phyloP scores from a whole-genome alignment of 2,329 filamentous ascomycete species.

The Juglanconis oblonga region DNA sequence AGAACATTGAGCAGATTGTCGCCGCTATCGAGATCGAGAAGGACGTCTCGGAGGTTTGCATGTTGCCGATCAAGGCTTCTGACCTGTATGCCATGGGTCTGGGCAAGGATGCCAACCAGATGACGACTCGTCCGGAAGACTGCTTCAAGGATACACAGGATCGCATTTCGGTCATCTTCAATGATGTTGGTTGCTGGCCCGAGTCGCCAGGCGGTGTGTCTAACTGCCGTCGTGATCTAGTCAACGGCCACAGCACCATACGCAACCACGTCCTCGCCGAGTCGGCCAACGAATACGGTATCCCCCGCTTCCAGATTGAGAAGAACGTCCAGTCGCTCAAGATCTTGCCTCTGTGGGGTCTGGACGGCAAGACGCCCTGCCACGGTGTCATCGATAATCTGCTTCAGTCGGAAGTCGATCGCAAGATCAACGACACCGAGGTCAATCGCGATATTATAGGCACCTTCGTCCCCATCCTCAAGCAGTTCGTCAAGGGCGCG shows the following conservation, averaged over 20 bases:
- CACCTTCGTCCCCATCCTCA: constrained; percentile 53
- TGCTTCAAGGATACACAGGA: constrained; percentile 45
- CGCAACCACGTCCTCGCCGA: constrained; percentile 54
- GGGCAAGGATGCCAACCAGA: constrained; percentile 37
- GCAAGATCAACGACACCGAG: constrained; percentile 39
- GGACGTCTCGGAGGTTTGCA: constrained; percentile 35
- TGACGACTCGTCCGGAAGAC: constrained; percentile 37
- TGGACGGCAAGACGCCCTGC: constrained; percentile 49
- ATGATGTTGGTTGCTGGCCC: constrained; percentile 51
- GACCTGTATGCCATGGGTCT: constrained; percentile 41
- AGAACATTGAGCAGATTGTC: constrained; percentile 32
- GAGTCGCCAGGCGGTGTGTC: constrained; percentile 54
- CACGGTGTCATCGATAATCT: constrained; percentile 54
- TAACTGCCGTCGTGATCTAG: constrained; percentile 52
- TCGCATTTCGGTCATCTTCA: constrained; percentile 48
- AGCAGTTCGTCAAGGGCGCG: constrained; percentile 46
- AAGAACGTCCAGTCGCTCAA: constrained; percentile 53
- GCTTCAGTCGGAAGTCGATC: constrained; percentile 47
- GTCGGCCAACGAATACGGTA: constrained; percentile 52
- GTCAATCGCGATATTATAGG: constrained; percentile 43
- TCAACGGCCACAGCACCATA: constrained; percentile 51
- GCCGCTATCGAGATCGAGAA: constrained; percentile 36
- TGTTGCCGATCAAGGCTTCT: constrained; percentile 36
- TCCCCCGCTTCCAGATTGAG: constrained; percentile 54
- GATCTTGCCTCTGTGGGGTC: constrained; percentile 51